phyloP scores from a whole-genome alignment of 225 moss, liverwort and hornwort species.

The Takakia lepidozioides region DNA sequence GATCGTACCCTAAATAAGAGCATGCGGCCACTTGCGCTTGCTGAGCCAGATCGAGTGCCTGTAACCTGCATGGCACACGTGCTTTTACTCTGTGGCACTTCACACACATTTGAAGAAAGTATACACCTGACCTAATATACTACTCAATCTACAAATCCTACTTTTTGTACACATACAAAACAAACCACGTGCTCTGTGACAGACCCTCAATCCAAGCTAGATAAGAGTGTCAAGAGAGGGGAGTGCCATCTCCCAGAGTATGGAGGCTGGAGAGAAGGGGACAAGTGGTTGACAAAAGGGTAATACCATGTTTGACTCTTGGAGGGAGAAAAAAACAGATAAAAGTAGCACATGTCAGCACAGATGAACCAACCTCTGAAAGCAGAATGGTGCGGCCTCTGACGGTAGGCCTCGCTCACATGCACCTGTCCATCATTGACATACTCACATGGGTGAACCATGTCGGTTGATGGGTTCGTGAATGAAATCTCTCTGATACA shows the following conservation, averaged over 20 bases:
- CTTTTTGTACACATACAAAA: not conserved
- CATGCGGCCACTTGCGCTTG: constrained; percentile 54
- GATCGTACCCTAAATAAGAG: constrained; percentile 40
- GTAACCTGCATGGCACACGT: constrained; percentile 14
- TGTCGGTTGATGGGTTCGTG: not conserved
- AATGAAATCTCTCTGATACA: not conserved
- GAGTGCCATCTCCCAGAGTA: not conserved
- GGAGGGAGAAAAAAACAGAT: not conserved
- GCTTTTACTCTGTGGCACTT: not conserved
- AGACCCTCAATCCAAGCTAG: not conserved
- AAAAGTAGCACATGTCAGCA: too few species aligned
- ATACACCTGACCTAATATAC: not conserved
- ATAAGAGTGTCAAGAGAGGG: not conserved
- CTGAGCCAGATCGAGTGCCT: constrained; percentile 31
- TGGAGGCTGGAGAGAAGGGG: not conserved
- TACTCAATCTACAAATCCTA: not conserved
- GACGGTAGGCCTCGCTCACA: not conserved
- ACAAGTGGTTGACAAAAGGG: not conserved
- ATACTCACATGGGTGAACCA: not conserved
- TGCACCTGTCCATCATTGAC: not conserved
- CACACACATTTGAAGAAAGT: not conserved
- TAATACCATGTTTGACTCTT: not conserved
- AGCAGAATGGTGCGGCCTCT: constrained; percentile 1
- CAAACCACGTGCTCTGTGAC: not conserved
- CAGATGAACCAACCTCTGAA: not conserved